Percentiles rank a stretch among this genome's conserved stretches.
Conservation (phyloP, 805 yeast genomes). For the Cyberlindnera mississippiensis region DNA sequence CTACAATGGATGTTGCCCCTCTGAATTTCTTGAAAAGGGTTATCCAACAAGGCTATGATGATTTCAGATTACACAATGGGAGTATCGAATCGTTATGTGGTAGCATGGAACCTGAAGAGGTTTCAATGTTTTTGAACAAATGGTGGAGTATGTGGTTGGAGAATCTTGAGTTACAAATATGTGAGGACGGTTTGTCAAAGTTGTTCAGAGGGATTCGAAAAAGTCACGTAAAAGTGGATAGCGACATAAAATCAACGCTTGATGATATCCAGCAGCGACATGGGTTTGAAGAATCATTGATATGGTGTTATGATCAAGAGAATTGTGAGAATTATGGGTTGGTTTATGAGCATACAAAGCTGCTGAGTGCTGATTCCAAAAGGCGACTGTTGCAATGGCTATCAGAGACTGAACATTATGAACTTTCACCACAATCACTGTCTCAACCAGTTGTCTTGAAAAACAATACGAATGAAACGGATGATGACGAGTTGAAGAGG, state of each 20-base stretch:
- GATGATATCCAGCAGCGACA: constrained; percentile 8
- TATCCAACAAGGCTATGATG: constrained; percentile 26
- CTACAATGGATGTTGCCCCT: constrained; percentile 23
- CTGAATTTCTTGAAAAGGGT: constrained; percentile 24
- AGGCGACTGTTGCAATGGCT: constrained; percentile 22
- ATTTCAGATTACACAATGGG: constrained; percentile 25
- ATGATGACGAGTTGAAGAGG: constrained; percentile 6
- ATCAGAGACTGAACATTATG: constrained; percentile 13
- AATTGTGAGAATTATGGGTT: constrained; percentile 19
- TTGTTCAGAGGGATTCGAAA: constrained; percentile 24
- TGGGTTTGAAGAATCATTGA: constrained; percentile 18
- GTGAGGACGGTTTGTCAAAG: constrained; percentile 34
- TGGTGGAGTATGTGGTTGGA: constrained; percentile 40
- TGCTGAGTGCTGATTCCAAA: constrained; percentile 8
- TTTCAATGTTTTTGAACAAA: constrained; percentile 16
- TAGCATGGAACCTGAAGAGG: constrained; percentile 18
- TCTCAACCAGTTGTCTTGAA: constrained; percentile 24
- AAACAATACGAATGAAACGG: constrained; percentile 25
- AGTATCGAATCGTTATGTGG: constrained; percentile 16
- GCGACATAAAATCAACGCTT: constrained; percentile 26
- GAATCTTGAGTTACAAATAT: constrained; percentile 26
- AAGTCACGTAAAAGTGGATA: constrained; percentile 6
- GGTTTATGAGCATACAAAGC: constrained; percentile 18
- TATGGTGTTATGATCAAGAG: constrained; percentile 15
- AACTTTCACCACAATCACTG: constrained; percentile 13